Percentiles rank a stretch among this genome's conserved stretches.
Evolutionary conservation across 371 early-diverging fungal genomes (phyloP).

Genomic region (Apophysomyces elegans): DNA sequence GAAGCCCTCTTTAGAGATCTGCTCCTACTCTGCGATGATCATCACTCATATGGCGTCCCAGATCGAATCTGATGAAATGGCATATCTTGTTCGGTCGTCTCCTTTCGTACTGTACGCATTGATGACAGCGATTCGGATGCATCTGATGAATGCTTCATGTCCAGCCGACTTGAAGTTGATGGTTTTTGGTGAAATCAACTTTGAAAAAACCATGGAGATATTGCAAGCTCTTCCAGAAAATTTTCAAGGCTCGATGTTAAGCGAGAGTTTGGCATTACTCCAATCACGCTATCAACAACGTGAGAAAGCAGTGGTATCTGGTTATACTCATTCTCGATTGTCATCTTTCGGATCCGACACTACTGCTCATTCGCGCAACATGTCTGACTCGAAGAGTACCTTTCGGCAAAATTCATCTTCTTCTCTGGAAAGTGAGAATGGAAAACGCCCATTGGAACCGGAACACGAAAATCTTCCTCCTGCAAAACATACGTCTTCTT

Average conservation of each 20-base stretch:
- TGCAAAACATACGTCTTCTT: neutral
- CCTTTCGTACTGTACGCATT: conserved; percentile 37
- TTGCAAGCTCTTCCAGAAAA: neutral
- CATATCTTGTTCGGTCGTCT: conserved; percentile 45
- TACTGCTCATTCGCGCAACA: neutral
- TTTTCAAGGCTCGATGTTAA: conserved; percentile 12
- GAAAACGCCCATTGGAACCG: neutral
- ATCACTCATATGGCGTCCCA: conserved; percentile 37
- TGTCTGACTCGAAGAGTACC: neutral
- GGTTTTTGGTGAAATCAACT: conserved; percentile 25
- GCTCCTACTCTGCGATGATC: conserved; percentile 40
- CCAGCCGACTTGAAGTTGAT: conserved; percentile 24
- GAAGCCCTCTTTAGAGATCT: conserved; percentile 42
- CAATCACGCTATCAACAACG: conserved; percentile 10
- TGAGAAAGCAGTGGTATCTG: conserved; percentile 9
- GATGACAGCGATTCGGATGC: conserved; percentile 44
- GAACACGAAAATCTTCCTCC: neutral
- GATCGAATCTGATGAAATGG: conserved; percentile 23
- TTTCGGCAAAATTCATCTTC: neutral
- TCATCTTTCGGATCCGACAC: neutral
- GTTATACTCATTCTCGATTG: conserved; percentile 8
- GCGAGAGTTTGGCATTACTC: conserved; percentile 8
- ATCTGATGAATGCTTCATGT: conserved; percentile 43
- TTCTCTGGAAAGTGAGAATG: neutral
- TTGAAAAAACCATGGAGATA: conserved; percentile 17